Conservation (phyloP, 2,329 filamentous ascomycete genomes). For the Grosmannia penicillata region DNA sequence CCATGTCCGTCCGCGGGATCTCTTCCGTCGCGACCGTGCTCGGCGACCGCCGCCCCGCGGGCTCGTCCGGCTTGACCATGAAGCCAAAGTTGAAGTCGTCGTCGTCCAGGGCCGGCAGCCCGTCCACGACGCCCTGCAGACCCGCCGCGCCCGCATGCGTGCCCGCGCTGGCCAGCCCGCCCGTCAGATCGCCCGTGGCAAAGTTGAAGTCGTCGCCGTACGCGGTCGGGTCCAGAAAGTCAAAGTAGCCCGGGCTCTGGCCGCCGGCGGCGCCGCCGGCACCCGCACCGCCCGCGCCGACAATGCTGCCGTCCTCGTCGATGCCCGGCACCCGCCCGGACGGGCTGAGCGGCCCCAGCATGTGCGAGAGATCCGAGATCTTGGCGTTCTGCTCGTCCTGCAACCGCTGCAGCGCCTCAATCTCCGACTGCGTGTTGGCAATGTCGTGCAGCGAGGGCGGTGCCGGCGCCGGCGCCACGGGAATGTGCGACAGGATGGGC, state of each 20-base stretch:
- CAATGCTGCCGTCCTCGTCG: constrained; percentile 20
- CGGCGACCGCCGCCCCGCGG: constrained; percentile 13
- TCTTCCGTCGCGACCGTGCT: constrained; percentile 10
- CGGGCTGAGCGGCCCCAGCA: constrained; percentile 68
- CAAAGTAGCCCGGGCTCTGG: constrained; percentile 20
- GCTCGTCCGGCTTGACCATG: constrained; percentile 13
- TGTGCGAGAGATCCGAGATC: constrained; percentile 58
- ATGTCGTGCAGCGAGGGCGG: constrained; percentile 46
- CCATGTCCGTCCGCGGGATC: constrained; percentile 9
- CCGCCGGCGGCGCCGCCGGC: background rate
- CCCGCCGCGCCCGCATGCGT: background rate
- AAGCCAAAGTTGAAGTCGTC: constrained; percentile 38
- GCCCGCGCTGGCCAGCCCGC: constrained; percentile 12
- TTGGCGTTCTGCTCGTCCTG: constrained; percentile 66
- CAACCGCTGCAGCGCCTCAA: constrained; percentile 65
- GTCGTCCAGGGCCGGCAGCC: constrained; percentile 16
- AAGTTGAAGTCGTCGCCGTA: constrained; percentile 38
- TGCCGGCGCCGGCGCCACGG: constrained; percentile 36
- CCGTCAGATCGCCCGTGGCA: constrained; percentile 20
- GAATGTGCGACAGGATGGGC: constrained; percentile 31
- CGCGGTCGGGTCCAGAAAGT: constrained; percentile 27
- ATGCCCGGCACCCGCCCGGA: constrained; percentile 65
- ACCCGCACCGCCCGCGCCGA: background rate
- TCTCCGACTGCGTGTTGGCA: constrained; percentile 54
- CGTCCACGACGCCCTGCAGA: background rate